Evolutionary conservation across 208 protist genomes (phyloP).

Genomic region (Herpetomonas tarakana): DNA sequence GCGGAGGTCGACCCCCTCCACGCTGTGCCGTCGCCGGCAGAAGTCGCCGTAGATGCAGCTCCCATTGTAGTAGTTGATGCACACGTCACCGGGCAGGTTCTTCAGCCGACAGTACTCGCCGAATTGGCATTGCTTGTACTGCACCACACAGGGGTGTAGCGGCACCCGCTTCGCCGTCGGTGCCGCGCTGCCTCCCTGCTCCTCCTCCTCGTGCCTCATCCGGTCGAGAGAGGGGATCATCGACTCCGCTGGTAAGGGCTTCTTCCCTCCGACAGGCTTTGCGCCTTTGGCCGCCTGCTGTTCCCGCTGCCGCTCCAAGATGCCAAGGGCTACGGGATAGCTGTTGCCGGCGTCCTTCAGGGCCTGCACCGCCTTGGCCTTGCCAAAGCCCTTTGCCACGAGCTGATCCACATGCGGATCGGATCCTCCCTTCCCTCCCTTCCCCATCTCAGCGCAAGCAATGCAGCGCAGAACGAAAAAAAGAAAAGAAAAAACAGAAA

Average conservation of each 20-base stretch:
- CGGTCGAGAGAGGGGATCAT: neutral
- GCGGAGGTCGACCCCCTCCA: slow-evolving; percentile 76
- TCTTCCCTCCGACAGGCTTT: neutral
- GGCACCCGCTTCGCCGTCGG: neutral
- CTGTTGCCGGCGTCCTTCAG: slow-evolving; percentile 69
- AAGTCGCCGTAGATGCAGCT: slow-evolving; percentile 50
- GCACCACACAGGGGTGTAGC: slow-evolving; percentile 72
- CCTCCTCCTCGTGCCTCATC: neutral
- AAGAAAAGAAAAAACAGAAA: too few relatives aligned
- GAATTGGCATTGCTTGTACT: slow-evolving; percentile 64
- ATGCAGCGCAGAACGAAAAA: too few relatives aligned
- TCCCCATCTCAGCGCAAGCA: neutral
- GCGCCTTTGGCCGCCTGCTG: slow-evolving; percentile 12
- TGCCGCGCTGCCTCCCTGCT: neutral
- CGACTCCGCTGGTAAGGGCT: slow-evolving; percentile 16
- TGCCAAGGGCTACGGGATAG: slow-evolving; percentile 31
- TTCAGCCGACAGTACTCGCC: slow-evolving; percentile 54
- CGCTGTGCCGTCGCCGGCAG: slow-evolving; percentile 52
- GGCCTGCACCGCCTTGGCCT: slow-evolving; percentile 51
- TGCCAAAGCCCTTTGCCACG: slow-evolving; percentile 46
- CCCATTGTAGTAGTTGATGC: slow-evolving; percentile 72
- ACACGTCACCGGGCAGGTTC: slow-evolving; percentile 64
- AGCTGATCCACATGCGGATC: slow-evolving; percentile 25
- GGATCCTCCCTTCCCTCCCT: slow-evolving; percentile 7
- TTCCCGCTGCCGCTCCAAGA: slow-evolving; percentile 41